These are phyloP conservation scores for Verticillium nubilum DNA, from an alignment of 2,329 filamentous ascomycete genomes.

Conservation along the genomic window DNA sequence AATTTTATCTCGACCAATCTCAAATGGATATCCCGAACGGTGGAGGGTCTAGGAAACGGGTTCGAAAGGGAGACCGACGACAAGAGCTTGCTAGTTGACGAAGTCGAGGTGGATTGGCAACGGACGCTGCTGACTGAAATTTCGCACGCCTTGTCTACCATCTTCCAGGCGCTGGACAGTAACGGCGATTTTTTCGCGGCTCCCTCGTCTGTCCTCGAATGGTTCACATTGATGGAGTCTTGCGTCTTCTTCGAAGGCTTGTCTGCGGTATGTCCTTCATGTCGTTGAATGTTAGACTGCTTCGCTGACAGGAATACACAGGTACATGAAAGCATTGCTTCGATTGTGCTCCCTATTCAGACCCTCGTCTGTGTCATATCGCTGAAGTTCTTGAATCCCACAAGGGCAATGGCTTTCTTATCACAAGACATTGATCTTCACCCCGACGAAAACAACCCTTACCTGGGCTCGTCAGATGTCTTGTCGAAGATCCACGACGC, in stretches of 20 bases:
- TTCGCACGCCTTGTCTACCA: constrained; percentile 65
- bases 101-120: constrained; percentile 54
- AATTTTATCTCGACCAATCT: constrained; percentile 43
- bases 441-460: constrained; percentile 45
- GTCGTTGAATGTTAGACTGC: no score
- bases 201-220: constrained; percentile 55
- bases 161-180: constrained; percentile 65
- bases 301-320: constrained; percentile 5
- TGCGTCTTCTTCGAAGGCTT: constrained; percentile 66
- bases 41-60: constrained; percentile 42
- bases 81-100: constrained; percentile 41
- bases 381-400: constrained; percentile 64
- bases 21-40: constrained; percentile 38
- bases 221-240: constrained; percentile 68
- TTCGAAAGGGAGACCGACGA: constrained; percentile 48
- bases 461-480: constrained; percentile 63
- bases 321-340: constrained; percentile 34
- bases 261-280: constrained; percentile 34
- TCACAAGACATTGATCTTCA: constrained; percentile 42
- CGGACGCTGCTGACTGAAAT: constrained; percentile 63
- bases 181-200: constrained; percentile 49
- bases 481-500: constrained; percentile 69
- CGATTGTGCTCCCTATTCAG: constrained; percentile 60
- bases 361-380: constrained; percentile 66
- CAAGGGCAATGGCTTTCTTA: constrained; percentile 50